These are phyloP conservation scores for Aurantiochytrium sp. DNA, from an alignment of 108 stramenopile genomes.

Conservation along the genomic window DNA sequence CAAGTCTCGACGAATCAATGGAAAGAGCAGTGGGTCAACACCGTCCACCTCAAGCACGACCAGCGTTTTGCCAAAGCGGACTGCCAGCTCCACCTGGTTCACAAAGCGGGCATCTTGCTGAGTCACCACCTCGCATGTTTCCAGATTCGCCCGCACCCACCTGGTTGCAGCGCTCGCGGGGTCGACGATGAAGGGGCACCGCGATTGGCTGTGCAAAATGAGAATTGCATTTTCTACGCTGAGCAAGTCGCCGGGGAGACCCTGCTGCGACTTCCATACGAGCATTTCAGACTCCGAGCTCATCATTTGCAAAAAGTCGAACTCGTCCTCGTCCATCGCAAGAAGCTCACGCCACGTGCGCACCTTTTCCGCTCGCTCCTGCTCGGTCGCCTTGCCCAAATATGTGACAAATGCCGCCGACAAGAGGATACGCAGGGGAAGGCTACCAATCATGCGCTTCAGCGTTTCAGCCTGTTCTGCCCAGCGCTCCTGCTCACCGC, in stretches of 20 bases:
- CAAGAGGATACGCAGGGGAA: slow-evolving; percentile 45
- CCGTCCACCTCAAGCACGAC: slow-evolving; percentile 40
- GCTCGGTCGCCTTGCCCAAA: slow-evolving; percentile 28
- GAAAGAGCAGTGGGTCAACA: slow-evolving; percentile 51
- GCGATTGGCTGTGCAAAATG: slow-evolving; percentile 25
- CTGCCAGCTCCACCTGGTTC: slow-evolving; percentile 41
- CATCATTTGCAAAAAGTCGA: slow-evolving; percentile 34
- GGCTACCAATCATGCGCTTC: slow-evolving; percentile 18
- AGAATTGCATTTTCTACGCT: slow-evolving; percentile 44
- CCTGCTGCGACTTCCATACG: slow-evolving; percentile 43
- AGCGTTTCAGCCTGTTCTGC: slow-evolving; percentile 27
- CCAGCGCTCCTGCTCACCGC: slow-evolving; percentile 50
- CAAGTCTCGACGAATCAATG: slow-evolving; percentile 40
- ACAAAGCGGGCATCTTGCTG: background rate
- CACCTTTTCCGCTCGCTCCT: background rate
- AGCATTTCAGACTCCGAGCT: slow-evolving; percentile 48
- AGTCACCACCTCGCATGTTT: slow-evolving; percentile 43
- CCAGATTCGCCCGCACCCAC: slow-evolving; percentile 42
- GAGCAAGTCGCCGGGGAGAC: slow-evolving; percentile 46
- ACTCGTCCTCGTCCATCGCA: slow-evolving; percentile 1
- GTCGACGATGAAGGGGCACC: slow-evolving; percentile 56
- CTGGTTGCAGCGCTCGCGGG: slow-evolving; percentile 36
- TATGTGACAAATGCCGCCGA: slow-evolving; percentile 52
- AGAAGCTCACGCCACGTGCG: slow-evolving; percentile 26
- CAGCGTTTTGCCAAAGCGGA: slow-evolving; percentile 60